A percentile compares a stretch with the other conserved stretches of the same genome.
Conservation (phyloP, 2,329 filamentous ascomycete species). For the Xylaria sp. region DNA sequence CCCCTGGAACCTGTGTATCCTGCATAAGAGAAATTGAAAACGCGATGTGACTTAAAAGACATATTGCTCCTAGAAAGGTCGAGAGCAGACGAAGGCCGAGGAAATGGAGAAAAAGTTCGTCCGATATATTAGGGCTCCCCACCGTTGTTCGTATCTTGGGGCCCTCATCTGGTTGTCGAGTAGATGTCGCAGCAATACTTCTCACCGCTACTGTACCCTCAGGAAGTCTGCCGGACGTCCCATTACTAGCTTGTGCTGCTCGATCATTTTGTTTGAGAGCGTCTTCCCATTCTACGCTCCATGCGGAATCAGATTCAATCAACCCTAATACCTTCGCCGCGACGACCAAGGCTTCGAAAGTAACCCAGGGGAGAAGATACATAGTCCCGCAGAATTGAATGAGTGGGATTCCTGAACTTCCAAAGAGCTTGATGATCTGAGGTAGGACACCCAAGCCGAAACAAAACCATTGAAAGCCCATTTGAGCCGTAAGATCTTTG, state of each 20-base stretch:
- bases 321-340: background rate
- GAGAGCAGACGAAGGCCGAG: background rate
- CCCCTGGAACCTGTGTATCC: background rate
- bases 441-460: constrained; percentile 4
- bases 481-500: background rate
- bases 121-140: background rate
- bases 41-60: background rate
- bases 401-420: background rate
- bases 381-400: background rate
- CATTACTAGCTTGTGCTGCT: background rate
- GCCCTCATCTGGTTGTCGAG: background rate
- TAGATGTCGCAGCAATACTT: background rate
- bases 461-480: background rate
- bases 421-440: constrained; percentile 1
- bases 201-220: background rate
- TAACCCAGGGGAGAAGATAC: background rate
- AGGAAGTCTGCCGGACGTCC: background rate
- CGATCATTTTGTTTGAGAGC: background rate
- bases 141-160: background rate
- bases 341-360: background rate
- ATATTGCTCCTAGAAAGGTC: background rate
- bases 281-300: background rate
- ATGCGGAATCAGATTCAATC: background rate
- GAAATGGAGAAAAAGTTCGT: background rate
- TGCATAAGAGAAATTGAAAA: background rate